Evolutionary conservation across 768 basidiomycete species (phyloP).

Genomic region (Amyloporia xantha): DNA sequence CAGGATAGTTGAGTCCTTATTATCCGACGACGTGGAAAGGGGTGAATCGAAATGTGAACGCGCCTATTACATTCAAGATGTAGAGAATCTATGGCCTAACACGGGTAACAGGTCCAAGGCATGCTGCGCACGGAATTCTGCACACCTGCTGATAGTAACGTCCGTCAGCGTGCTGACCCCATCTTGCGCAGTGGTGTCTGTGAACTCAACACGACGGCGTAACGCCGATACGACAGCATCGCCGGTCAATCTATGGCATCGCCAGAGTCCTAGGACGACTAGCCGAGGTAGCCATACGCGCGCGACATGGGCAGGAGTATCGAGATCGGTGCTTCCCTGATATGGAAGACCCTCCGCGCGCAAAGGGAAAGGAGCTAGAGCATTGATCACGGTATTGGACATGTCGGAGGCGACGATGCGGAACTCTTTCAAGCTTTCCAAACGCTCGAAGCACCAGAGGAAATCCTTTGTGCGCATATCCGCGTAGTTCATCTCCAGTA

Average conservation of each 20-base stretch:
- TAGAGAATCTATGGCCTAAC: constrained; percentile 19
- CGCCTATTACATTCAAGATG: too few species aligned
- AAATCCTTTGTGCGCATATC: constrained; percentile 86
- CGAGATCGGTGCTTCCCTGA: constrained; percentile 9
- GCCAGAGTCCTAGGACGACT: constrained; percentile 43
- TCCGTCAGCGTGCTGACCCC: constrained; percentile 19
- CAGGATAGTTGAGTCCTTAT: too few species aligned
- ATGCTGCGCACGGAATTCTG: constrained; percentile 21
- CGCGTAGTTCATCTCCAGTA: constrained; percentile 74
- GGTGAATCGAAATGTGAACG: too few species aligned
- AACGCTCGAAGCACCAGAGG: constrained; percentile 52
- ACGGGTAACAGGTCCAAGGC: constrained; percentile 17
- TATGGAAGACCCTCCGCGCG: constrained; percentile 8
- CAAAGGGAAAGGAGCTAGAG: constrained; percentile 42
- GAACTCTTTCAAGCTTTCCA: constrained; percentile 52
- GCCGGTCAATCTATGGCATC: constrained; percentile 60
- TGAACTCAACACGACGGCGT: constrained; percentile 37
- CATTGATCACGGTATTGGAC: constrained; percentile 62
- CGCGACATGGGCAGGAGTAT: constrained; percentile 8
- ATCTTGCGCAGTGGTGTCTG: constrained; percentile 23
- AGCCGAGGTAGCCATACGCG: constrained; percentile 51
- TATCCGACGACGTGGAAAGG: too few species aligned
- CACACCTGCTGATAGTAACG: constrained; percentile 25
- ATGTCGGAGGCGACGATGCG: constrained; percentile 76
- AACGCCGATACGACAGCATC: constrained; percentile 49